Percentiles rank a stretch among this genome's conserved stretches.
Conservation (phyloP, 1,284 basidiomycete genomes). For the Puccinia coronata region DNA sequence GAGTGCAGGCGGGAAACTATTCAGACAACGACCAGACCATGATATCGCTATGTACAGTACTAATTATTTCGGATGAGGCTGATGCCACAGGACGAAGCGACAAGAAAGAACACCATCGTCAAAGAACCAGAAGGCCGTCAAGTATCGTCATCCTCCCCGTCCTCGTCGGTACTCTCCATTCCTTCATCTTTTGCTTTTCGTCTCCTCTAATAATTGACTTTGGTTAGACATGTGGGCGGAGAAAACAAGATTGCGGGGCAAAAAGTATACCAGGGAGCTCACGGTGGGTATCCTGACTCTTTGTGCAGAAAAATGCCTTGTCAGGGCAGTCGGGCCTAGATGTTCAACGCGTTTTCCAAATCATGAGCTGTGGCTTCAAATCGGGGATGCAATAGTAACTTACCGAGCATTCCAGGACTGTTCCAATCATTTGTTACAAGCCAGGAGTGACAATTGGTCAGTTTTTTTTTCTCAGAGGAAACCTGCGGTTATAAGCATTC, state of each 20-base stretch:
- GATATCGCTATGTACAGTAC: too few relatives aligned
- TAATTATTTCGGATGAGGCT: too few relatives aligned
- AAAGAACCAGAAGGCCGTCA: too few relatives aligned
- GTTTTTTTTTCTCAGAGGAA: too few relatives aligned
- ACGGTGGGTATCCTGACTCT: slow-evolving; percentile 45
- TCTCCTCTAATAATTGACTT: slow-evolving; percentile 2
- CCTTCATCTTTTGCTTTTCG: slow-evolving; percentile 33
- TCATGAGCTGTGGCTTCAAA: neutral
- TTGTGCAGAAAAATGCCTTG: slow-evolving; percentile 35
- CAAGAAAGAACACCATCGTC: neutral
- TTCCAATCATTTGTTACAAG: too few relatives aligned
- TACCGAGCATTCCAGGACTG: slow-evolving; percentile 44
- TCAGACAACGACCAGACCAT: too few relatives aligned
- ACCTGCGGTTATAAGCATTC: too few relatives aligned
- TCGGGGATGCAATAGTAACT: neutral
- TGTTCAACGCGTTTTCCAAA: neutral
- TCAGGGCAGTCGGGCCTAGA: slow-evolving; percentile 25
- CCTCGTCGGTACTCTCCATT: slow-evolving; percentile 21
- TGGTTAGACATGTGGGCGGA: neutral
- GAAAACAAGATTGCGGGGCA: neutral
- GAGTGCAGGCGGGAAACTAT: too few relatives aligned
- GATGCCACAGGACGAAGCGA: neutral
- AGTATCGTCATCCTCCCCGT: neutral
- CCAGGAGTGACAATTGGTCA: too few relatives aligned
- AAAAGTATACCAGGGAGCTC: neutral